phyloP scores from a whole-genome alignment of 78 protist species.

The Protostelium mycophagum region DNA sequence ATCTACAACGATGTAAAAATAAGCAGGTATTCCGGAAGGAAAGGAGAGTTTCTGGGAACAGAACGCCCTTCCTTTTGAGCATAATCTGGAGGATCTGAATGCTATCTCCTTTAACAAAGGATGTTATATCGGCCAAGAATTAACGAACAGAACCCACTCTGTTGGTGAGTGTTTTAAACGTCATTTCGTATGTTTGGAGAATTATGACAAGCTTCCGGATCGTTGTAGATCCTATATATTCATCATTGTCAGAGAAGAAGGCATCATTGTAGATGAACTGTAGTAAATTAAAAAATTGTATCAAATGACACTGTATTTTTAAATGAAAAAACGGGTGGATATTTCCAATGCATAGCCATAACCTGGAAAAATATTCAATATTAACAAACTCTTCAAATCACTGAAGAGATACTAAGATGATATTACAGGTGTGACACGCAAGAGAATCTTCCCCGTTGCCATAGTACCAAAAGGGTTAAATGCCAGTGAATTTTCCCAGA shows the following conservation, averaged over 20 bases:
- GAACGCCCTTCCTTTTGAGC: slow-evolving; percentile 58
- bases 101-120: slow-evolving; percentile 74
- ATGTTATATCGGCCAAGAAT: slow-evolving; percentile 84
- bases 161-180: slow-evolving; percentile 33
- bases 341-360: too few relatives aligned
- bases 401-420: too few relatives aligned
- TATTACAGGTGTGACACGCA: not conserved
- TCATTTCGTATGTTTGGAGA: not conserved
- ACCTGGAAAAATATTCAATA: too few relatives aligned
- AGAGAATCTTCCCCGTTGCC: not conserved
- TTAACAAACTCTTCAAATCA: too few relatives aligned
- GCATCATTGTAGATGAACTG: too few relatives aligned
- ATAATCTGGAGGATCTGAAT: slow-evolving; percentile 56
- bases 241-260: too few relatives aligned
- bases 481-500: not conserved
- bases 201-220: too few relatives aligned
- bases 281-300: too few relatives aligned
- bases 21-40: slow-evolving; percentile 60
- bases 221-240: too few relatives aligned
- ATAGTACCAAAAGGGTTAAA: not conserved
- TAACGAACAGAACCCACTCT: slow-evolving; percentile 65
- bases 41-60: slow-evolving; percentile 16
- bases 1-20: slow-evolving; percentile 25
- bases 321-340: too few relatives aligned
- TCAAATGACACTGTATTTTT: too few relatives aligned